Conservation (phyloP, 306 rosid species). For the Glycine tomentella region DNA sequence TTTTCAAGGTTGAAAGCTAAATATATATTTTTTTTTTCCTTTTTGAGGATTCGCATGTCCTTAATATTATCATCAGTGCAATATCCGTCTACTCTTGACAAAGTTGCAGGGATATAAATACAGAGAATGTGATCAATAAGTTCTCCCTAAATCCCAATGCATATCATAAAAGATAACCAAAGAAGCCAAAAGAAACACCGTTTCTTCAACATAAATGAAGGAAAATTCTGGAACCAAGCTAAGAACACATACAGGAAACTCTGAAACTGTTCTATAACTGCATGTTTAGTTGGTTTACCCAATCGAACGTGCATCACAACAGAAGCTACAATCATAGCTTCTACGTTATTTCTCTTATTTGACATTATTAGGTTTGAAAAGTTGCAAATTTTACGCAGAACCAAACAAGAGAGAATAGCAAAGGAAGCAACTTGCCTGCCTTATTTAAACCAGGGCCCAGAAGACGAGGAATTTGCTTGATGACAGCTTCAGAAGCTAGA, state of each 20-base stretch:
- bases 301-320: too few species aligned
- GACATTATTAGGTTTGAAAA: too few species aligned
- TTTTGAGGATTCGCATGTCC: not conserved
- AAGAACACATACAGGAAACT: not conserved
- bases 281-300: too few species aligned
- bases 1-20: not conserved
- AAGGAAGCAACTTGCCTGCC: not conserved
- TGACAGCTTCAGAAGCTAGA: not conserved
- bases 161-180: not conserved
- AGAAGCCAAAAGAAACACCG: not conserved
- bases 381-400: too few species aligned
- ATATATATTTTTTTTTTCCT: not conserved
- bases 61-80: not conserved
- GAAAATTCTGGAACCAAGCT: not conserved
- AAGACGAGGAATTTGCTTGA: conserved; percentile 1
- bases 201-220: not conserved
- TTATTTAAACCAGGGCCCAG: not conserved
- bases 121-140: not conserved
- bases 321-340: too few species aligned
- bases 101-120: not conserved
- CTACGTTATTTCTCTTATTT: too few species aligned
- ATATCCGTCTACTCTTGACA: not conserved
- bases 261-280: too few species aligned
- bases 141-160: not conserved
- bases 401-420: not conserved